Evolutionary conservation across 768 basidiomycete genomes (phyloP).

Genomic region (Pleurotus sapidus): DNA sequence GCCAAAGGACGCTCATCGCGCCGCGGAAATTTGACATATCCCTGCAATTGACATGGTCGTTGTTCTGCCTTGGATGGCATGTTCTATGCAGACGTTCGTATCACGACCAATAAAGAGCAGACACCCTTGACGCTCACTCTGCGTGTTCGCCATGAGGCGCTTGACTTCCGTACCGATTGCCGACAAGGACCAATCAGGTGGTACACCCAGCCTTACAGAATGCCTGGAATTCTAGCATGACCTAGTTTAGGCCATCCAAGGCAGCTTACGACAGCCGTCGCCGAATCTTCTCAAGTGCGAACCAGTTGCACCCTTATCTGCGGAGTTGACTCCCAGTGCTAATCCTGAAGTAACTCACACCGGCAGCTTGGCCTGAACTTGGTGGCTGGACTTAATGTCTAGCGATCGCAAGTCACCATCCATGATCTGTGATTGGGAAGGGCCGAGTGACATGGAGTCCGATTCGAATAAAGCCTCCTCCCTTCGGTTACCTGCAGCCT

Average conservation of each 20-base stretch:
- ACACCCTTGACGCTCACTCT: slow-evolving; percentile 4
- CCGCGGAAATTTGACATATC: too few relatives aligned
- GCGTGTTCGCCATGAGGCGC: slow-evolving; percentile 7
- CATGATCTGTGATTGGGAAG: slow-evolving; percentile 26
- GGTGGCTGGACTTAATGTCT: slow-evolving; percentile 8
- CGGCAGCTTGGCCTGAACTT: slow-evolving; percentile 5
- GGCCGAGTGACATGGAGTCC: slow-evolving; percentile 28
- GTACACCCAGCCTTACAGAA: slow-evolving; percentile 1
- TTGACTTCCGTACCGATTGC: slow-evolving; percentile 3
- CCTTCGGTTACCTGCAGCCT: slow-evolving; percentile 36
- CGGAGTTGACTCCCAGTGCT: slow-evolving; percentile 6
- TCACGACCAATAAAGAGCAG: background rate
- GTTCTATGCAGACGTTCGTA: background rate
- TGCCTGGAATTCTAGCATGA: slow-evolving; percentile 5
- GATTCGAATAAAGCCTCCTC: slow-evolving; percentile 30
- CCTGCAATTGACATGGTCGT: background rate
- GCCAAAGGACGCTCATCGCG: background rate
- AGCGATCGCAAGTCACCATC: slow-evolving; percentile 16
- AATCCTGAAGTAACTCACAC: slow-evolving; percentile 7
- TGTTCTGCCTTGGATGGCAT: background rate
- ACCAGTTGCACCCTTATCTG: slow-evolving; percentile 1
- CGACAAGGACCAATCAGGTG: slow-evolving; percentile 5
- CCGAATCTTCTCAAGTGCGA: slow-evolving; percentile 6
- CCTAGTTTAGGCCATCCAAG: slow-evolving; percentile 2
- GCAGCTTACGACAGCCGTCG: slow-evolving; percentile 6